A percentile compares a stretch with the other conserved stretches of the same genome.
phyloP scores from a whole-genome alignment of 83 land plant species.

The Diphasiastrum complanatum region DNA sequence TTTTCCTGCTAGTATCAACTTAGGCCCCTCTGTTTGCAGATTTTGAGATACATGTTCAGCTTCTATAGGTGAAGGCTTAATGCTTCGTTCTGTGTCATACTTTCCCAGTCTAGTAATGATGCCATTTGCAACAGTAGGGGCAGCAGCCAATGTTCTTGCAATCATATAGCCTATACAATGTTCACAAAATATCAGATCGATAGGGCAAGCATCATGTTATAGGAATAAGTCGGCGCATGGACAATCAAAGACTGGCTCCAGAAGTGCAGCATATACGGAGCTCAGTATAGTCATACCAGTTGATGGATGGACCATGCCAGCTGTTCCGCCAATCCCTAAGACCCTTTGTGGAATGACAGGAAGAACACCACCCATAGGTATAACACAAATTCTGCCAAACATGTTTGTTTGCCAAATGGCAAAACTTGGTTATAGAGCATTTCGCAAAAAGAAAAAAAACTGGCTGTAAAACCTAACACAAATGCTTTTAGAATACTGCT shows the following conservation, averaged over 20 bases:
- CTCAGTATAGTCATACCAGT: slow-evolving; percentile 28
- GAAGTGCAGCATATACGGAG: background rate
- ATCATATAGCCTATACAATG: slow-evolving; percentile 77
- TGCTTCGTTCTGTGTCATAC: no score
- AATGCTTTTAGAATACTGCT: no score
- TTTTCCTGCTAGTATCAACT: slow-evolving; percentile 16
- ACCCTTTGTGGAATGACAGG: slow-evolving; percentile 93
- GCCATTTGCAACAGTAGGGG: slow-evolving; percentile 74
- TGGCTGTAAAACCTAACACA: no score
- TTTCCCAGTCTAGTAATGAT: slow-evolving; percentile 53
- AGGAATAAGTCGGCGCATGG: background rate
- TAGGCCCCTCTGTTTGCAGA: background rate
- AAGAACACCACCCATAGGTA: slow-evolving; percentile 95
- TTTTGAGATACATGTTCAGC: background rate
- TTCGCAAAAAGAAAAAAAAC: no score
- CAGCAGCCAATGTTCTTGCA: slow-evolving; percentile 87
- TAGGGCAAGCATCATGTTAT: slow-evolving; percentile 1
- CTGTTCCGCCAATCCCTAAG: slow-evolving; percentile 89
- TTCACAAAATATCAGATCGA: background rate
- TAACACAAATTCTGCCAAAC: slow-evolving; percentile 46
- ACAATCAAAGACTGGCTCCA: background rate
- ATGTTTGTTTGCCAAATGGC: background rate
- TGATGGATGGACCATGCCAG: slow-evolving; percentile 94
- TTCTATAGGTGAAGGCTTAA: background rate
- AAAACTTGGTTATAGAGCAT: background rate